A percentile compares a stretch with the other conserved stretches of the same genome.
Evolutionary conservation across 1,284 basidiomycete genomes (phyloP).

Genomic region (Ceratobasidium papillatum): DNA sequence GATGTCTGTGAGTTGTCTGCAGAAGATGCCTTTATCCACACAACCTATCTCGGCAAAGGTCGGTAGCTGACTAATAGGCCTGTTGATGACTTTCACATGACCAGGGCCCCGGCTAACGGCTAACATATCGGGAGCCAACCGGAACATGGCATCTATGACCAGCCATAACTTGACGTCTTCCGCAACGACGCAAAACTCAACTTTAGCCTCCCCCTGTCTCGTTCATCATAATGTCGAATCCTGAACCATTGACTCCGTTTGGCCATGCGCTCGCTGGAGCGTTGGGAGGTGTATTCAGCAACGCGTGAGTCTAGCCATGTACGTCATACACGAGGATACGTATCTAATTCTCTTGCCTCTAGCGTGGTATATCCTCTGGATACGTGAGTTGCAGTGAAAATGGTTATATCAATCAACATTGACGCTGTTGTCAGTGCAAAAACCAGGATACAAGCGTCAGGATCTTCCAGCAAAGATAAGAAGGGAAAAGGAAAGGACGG

Average conservation of each 20-base stretch:
- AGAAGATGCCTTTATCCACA: too few species aligned
- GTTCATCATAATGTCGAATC: conserved; percentile 10
- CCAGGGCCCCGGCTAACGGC: conserved; percentile 24
- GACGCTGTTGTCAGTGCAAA: conserved; percentile 71
- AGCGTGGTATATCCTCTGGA: conserved; percentile 96
- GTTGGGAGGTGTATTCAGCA: conserved; percentile 91
- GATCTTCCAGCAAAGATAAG: conserved; percentile 53
- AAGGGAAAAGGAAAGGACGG: conserved; percentile 60
- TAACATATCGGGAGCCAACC: conserved; percentile 13
- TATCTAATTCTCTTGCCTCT: conserved; percentile 16
- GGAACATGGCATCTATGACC: conserved; percentile 16
- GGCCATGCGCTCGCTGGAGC: conserved; percentile 95
- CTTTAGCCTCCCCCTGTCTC: neutral
- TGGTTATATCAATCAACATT: neutral
- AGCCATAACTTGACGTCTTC: conserved; percentile 22
- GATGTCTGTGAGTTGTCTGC: neutral
- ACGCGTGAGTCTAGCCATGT: conserved; percentile 71
- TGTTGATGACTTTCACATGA: conserved; percentile 30
- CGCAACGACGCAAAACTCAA: neutral
- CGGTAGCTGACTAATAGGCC: neutral
- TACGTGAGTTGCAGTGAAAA: conserved; percentile 56
- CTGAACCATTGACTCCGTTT: conserved; percentile 80
- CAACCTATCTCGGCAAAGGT: neutral
- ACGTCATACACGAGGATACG: neutral
- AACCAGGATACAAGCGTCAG: conserved; percentile 88